Base-by-base conservation (phyloP, 2,329 filamentous ascomycete genomes). In the Pseudocercospora fijiensis region DNA sequence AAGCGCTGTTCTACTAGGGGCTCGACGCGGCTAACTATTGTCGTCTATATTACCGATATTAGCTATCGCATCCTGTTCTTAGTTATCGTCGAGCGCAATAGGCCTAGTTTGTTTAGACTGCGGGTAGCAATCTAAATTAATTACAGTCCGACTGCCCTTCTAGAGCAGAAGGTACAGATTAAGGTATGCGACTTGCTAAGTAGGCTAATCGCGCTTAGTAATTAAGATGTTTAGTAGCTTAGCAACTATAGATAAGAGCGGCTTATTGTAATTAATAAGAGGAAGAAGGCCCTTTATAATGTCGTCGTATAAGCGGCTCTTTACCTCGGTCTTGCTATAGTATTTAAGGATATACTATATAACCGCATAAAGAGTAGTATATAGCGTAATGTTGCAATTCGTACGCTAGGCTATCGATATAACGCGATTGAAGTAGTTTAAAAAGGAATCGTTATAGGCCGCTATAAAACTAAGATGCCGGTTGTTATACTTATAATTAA, bases 401-500 rank as follows among this genome's bases (percentile, higher is more conserved):
- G 30, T 37, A 37, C 30, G 30, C 30, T 37, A 37, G 30, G 30
- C 13, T 8, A 8, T 8, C 13, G 13, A 8, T 37, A 37, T 37
- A 37, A 37, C 7, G 7, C 30, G 30, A 37, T 37, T 37, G 13
- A 8, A 37, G 13, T 37, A 37, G 30, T 37, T 37, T 37, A 37
- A 13, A 37, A 8, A 8, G 7, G 7, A 8, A 37, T 37, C 13
- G 13, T 37, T 37, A 37, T 37, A 37, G n/a, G n/a, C 13, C 7
- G 30, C 13, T 8, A 13, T 37, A 22, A 53, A 16, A 22, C n/a
- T n/a, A n/a, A n/a, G n/a, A n/a, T n/a, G n/a, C n/a, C n/a, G n/a
- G n/a, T n/a, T n/a, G 22, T 53, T 53, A 53, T 53, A 53, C 7
- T 53, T 26, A 10, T 53, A 22, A 53, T 53, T 53, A 53, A n/a